A percentile compares a stretch with the other conserved stretches of the same genome.
phyloP scores from a whole-genome alignment of 2,329 filamentous ascomycete species.

The Diaporthe sp. region DNA sequence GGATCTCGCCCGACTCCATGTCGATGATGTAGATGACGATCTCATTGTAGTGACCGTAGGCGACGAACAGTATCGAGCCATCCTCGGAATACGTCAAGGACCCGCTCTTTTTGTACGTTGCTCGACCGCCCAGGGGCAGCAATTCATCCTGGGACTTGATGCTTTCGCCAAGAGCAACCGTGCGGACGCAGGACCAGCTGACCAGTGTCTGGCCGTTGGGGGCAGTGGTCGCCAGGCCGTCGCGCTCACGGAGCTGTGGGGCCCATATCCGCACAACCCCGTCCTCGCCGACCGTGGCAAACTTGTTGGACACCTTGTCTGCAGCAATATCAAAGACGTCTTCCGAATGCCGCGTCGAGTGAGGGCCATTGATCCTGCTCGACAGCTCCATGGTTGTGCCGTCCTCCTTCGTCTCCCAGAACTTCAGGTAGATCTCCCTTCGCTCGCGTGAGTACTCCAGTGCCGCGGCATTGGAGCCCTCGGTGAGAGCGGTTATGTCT shows the following conservation, averaged over 20 bases:
- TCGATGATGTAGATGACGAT: constrained; percentile 84
- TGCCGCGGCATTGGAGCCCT: constrained; percentile 51
- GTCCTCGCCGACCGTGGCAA: constrained; percentile 89
- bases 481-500: constrained; percentile 73
- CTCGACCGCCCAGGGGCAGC: constrained; percentile 47
- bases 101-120: constrained; percentile 64
- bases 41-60: constrained; percentile 66
- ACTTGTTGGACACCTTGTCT: constrained; percentile 77
- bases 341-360: constrained; percentile 69
- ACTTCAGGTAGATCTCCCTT: constrained; percentile 87
- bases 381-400: constrained; percentile 78
- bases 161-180: constrained; percentile 63
- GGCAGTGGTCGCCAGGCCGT: constrained; percentile 75
- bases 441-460: constrained; percentile 64
- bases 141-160: constrained; percentile 52
- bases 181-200: constrained; percentile 80
- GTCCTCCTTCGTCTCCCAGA: constrained; percentile 80
- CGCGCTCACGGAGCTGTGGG: constrained; percentile 76
- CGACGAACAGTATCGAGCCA: constrained; percentile 84
- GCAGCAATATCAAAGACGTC: constrained; percentile 80
- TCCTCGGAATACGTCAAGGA: constrained; percentile 85
- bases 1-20: constrained; percentile 75
- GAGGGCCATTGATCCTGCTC: constrained; percentile 86
- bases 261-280: constrained; percentile 84
- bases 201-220: constrained; percentile 70